These are phyloP conservation scores for Kuraishia borneana DNA, from an alignment of 805 yeast species.

Conservation along the genomic window DNA sequence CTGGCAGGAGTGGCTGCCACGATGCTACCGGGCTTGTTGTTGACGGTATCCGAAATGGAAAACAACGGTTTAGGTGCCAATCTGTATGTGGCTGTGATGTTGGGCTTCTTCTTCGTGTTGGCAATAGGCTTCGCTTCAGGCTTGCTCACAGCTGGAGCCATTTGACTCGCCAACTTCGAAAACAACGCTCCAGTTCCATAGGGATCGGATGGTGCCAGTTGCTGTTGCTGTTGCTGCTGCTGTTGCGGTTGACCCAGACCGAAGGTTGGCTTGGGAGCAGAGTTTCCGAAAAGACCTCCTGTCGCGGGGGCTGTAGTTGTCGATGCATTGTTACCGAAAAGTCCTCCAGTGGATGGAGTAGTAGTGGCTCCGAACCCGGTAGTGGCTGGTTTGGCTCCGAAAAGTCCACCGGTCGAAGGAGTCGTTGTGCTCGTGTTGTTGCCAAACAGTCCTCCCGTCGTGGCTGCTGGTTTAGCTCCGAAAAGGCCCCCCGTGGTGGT, in stretches of 20 bases:
- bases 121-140: constrained; percentile 41
- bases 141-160: constrained; percentile 31
- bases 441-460: constrained; percentile 8
- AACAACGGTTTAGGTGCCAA: constrained; percentile 55
- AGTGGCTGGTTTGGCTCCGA: constrained; percentile 4
- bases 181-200: constrained; percentile 75
- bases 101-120: constrained; percentile 43
- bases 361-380: constrained; percentile 8
- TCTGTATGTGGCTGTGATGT: constrained; percentile 49
- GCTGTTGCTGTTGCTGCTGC: constrained; percentile 14
- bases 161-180: constrained; percentile 22
- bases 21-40: constrained; percentile 12
- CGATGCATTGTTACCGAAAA: constrained; percentile 9
- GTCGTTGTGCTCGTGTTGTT: no score
- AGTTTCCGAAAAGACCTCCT: constrained; percentile 33
- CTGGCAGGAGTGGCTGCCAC: constrained; percentile 9
- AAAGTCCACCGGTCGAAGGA: no score
- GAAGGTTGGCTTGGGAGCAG: constrained; percentile 1
- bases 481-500: constrained; percentile 17
- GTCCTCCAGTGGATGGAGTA: constrained; percentile 12
- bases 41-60: constrained; percentile 12
- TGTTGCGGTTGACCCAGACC: constrained; percentile 2
- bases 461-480: constrained; percentile 9
- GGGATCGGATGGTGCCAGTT: constrained; percentile 41
- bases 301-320: constrained; percentile 15